Percentiles rank a stretch among this genome's conserved stretches.
Conservation (phyloP, 805 yeast genomes). For the Sugiyamaella mastotermitis region DNA sequence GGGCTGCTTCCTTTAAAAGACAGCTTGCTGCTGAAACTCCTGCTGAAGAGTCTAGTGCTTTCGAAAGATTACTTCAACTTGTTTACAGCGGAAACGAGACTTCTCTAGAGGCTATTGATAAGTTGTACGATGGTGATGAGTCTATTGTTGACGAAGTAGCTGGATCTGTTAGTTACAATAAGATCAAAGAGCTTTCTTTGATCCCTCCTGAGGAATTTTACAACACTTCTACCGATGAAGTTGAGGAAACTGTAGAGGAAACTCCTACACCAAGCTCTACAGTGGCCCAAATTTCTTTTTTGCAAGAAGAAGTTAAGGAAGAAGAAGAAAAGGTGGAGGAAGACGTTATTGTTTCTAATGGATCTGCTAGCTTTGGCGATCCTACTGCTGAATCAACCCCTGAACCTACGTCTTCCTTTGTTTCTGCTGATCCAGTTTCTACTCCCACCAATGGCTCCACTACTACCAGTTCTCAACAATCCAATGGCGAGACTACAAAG, state of each 20-base stretch:
- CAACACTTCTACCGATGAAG: conserved; percentile 3
- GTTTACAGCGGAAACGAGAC: conserved; percentile 27
- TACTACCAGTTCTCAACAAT: not conserved
- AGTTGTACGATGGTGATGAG: conserved; percentile 24
- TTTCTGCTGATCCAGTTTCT: not conserved
- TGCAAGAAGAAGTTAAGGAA: conserved; percentile 18
- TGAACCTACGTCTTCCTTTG: not conserved
- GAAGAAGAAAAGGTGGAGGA: conserved; percentile 5
- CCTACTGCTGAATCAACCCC: not conserved
- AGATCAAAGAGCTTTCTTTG: conserved; percentile 14
- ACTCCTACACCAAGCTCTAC: conserved; percentile 1
- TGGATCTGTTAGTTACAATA: conserved; percentile 13
- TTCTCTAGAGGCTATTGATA: conserved; percentile 27
- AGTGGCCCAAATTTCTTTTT: conserved; percentile 13
- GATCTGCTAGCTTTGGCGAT: not conserved
- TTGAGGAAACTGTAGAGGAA: conserved; percentile 1
- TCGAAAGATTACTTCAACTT: conserved; percentile 26
- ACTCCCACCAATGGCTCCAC: not conserved
- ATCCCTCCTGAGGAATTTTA: conserved; percentile 14
- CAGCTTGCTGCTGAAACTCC: conserved; percentile 19
- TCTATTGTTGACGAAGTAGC: conserved; percentile 23
- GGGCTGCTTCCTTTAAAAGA: conserved; percentile 31
- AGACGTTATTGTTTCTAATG: not conserved
- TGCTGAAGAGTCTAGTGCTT: conserved; percentile 23
- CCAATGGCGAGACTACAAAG: too few species aligned